Base-by-base conservation (phyloP, 2,329 filamentous ascomycete species). In the Colletotrichum lindemuthianum region DNA sequence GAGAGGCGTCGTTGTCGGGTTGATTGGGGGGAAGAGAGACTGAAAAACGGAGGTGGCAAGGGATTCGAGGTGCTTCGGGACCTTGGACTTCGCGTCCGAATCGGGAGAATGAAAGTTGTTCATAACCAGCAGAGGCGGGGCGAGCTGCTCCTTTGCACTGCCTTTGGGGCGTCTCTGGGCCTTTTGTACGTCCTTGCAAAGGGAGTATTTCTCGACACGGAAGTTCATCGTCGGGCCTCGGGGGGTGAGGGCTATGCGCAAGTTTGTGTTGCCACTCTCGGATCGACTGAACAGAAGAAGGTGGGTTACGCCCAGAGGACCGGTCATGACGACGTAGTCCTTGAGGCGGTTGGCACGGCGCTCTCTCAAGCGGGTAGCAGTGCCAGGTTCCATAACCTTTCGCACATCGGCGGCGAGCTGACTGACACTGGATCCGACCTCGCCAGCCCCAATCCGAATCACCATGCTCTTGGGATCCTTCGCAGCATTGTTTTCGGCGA, bases 281-380 rank as follows among this genome's bases (percentile, higher is more conserved):
- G 93, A 97, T 70, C 93, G 88, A 15, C 94, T 97, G 79, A 99
- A 97, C 50, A 99, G 88, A 72, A 99, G 84, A 58, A 99, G 83
- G 78, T 99, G 96, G 12, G 92, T 92, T 58, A 99, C 93, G 47
- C 96, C 95, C 44, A 99, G 84, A 6, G 96, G 94, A 2, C 96
- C 96, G 64, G 92, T 92, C 96, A 99, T 99, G 67, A 92, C 91
- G 39, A 93, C 90, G 78, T 97, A 99, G 80, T 99, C 96, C 74
- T 91, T 89, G 69, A 98, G 80, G 73, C 90, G 90, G 81, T 99
- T 98, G 43, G 89, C 91, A 78, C 91, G 89, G 69, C 96, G 86
- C 82, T 98, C 95, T 81, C 93, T 97, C 70, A 99, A 78, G 64
- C 95, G 87, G 67, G 90, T 90, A 4, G 96, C 96, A 4, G 96